These are phyloP conservation scores for Nakazawaea peltata DNA, from an alignment of 805 yeast species.

Conservation along the genomic window DNA sequence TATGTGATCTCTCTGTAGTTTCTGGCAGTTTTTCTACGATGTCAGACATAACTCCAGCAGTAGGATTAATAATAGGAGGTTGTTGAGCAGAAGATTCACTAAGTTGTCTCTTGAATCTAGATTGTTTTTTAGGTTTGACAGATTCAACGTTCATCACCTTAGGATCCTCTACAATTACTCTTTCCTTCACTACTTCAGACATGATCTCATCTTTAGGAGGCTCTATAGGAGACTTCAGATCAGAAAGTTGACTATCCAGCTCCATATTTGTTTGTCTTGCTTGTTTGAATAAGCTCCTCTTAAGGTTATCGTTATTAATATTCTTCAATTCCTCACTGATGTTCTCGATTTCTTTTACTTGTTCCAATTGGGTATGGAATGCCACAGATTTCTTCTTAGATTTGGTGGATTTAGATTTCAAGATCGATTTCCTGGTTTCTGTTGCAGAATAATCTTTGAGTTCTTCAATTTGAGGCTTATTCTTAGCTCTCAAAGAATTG, in stretches of 20 bases:
- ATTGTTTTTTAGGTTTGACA: not conserved
- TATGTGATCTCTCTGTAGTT: not conserved
- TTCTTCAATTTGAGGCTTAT: not conserved
- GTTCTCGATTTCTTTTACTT: slow-evolving; percentile 51
- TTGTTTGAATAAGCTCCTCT: slow-evolving; percentile 8
- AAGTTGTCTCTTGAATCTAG: not conserved
- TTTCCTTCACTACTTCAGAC: slow-evolving; percentile 3
- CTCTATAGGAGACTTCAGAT: not conserved
- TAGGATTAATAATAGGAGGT: no score
- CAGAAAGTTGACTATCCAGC: no score
- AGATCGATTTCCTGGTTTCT: slow-evolving; percentile 1
- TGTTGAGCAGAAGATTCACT: not conserved
- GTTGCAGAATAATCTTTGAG: not conserved
- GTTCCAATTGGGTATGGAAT: slow-evolving; percentile 43
- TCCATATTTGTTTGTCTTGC: not conserved
- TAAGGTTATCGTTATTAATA: slow-evolving; percentile 14
- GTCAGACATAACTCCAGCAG: no score
- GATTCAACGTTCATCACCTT: slow-evolving; percentile 2
- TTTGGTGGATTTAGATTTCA: slow-evolving; percentile 1
- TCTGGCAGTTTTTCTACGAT: not conserved
- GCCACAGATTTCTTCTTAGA: slow-evolving; percentile 19
- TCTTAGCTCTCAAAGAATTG: slow-evolving; percentile 18
- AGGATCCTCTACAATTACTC: slow-evolving; percentile 8
- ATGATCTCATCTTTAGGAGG: not conserved
- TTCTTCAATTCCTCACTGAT: slow-evolving; percentile 38